Evolutionary conservation across 345 rosid genomes (phyloP).

Genomic region (Aquilaria sinensis): DNA sequence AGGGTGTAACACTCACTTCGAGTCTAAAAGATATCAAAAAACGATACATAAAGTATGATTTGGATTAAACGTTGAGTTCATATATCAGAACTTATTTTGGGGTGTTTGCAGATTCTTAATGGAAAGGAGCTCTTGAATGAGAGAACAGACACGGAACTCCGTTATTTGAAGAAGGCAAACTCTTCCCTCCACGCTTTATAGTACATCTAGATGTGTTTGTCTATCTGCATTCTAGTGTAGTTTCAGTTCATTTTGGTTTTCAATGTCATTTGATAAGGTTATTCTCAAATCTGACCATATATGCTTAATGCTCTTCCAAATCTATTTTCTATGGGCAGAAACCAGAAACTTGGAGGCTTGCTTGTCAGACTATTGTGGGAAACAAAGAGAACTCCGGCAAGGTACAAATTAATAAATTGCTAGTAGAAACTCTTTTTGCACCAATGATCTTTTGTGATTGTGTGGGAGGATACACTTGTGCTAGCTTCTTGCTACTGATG

Average conservation of each 20-base stretch:
- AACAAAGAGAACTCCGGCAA: slow-evolving; percentile 80
- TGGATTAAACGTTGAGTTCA: too few species aligned
- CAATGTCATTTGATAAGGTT: background rate
- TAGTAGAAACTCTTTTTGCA: background rate
- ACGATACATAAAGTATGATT: too few species aligned
- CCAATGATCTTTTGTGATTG: background rate
- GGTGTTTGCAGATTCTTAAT: slow-evolving; percentile 50
- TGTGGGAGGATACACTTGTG: background rate
- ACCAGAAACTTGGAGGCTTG: slow-evolving; percentile 89
- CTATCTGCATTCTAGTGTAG: background rate
- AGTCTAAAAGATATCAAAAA: too few species aligned
- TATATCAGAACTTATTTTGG: too few species aligned
- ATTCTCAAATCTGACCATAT: too few species aligned
- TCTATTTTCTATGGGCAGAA: slow-evolving; percentile 30
- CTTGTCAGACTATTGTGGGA: slow-evolving; percentile 92
- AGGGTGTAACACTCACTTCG: too few species aligned
- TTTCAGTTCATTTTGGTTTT: background rate
- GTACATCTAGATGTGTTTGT: background rate
- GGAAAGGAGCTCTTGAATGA: slow-evolving; percentile 74
- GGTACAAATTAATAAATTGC: slow-evolving; percentile 27
- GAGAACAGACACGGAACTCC: slow-evolving; percentile 62
- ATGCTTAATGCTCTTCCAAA: background rate
- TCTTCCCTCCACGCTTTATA: background rate
- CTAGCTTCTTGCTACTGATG: background rate
- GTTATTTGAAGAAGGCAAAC: slow-evolving; percentile 58